phyloP scores from a whole-genome alignment of 2,329 filamentous ascomycete species.

The Meredithiella fracta region DNA sequence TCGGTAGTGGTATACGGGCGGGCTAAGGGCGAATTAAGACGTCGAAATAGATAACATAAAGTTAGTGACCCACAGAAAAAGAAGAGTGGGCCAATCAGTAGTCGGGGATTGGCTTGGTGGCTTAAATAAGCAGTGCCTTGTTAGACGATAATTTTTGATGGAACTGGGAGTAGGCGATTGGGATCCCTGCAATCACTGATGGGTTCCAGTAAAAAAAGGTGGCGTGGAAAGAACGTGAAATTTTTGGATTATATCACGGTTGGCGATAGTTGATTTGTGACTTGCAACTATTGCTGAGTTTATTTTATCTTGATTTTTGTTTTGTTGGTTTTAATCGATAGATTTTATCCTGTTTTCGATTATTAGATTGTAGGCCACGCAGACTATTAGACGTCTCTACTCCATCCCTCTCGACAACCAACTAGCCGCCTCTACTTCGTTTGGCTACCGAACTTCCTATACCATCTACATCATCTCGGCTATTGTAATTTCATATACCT shows the following conservation, averaged over 20 bases:
- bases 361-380: too few species aligned
- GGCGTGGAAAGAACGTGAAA: not conserved
- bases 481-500: not conserved
- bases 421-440: too few species aligned
- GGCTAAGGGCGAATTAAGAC: not conserved
- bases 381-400: too few species aligned
- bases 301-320: too few species aligned
- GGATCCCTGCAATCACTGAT: constrained; percentile 5
- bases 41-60: constrained; percentile 3
- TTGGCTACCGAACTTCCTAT: too few species aligned
- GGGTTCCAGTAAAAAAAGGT: constrained; percentile 12
- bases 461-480: not conserved
- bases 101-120: not conserved
- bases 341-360: too few species aligned
- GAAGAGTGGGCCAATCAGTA: constrained; percentile 4
- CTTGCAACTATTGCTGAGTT: not conserved
- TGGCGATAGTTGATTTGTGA: not conserved
- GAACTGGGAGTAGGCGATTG: not conserved
- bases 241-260: not conserved
- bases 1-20: not conserved
- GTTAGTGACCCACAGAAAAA: constrained; percentile 2
- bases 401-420: too few species aligned
- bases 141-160: not conserved
- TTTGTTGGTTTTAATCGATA: too few species aligned
- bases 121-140: not conserved